Evolutionary conservation across 2,329 filamentous ascomycete species (phyloP).

Genomic region (Scytalidium lignicola): DNA sequence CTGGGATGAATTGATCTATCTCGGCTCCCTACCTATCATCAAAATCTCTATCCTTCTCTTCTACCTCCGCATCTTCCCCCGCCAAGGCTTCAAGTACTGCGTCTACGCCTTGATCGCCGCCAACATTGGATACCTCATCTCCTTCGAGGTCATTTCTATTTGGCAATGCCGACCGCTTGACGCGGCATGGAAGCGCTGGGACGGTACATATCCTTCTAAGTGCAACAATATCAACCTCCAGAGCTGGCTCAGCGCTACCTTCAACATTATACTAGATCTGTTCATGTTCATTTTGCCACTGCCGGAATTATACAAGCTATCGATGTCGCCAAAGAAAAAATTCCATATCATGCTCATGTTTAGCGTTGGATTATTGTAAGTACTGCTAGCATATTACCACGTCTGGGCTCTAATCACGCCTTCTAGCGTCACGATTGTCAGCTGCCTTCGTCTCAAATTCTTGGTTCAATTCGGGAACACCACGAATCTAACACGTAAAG

Average conservation of each 20-base stretch:
- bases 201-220: constrained; percentile 37
- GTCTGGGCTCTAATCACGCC: background rate
- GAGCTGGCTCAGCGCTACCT: constrained; percentile 44
- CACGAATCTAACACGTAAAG: constrained; percentile 13
- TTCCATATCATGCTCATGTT: constrained; percentile 45
- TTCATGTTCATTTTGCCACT: constrained; percentile 48
- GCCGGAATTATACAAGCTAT: constrained; percentile 36
- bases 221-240: constrained; percentile 47
- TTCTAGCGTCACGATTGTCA: constrained; percentile 14
- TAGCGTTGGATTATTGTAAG: constrained; percentile 37
- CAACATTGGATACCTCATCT: constrained; percentile 3
- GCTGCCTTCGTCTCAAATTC: constrained; percentile 11
- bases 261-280: constrained; percentile 47
- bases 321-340: constrained; percentile 42
- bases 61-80: constrained; percentile 8
- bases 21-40: constrained; percentile 4
- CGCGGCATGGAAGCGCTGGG: constrained; percentile 50
- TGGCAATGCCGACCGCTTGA: constrained; percentile 44
- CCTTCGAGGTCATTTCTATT: constrained; percentile 11
- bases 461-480: constrained; percentile 16
- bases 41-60: constrained; percentile 10
- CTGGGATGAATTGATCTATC: constrained; percentile 8
- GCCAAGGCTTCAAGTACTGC: background rate
- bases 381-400: background rate
- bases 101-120: constrained; percentile 3